phyloP scores from a whole-genome alignment of 306 rosid species.

The Rosa multiflora region DNA sequence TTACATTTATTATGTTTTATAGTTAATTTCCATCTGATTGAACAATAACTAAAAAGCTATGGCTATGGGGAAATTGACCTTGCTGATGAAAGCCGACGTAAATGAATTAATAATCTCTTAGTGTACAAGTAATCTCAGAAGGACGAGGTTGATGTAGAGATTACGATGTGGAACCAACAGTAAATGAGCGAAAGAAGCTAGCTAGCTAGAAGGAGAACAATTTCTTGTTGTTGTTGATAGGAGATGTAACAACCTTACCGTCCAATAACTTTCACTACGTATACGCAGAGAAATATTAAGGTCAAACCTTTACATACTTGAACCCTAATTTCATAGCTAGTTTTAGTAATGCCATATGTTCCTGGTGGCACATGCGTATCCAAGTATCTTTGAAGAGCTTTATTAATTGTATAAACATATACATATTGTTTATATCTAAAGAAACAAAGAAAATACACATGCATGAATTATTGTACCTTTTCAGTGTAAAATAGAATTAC shows the following conservation, averaged over 20 bases:
- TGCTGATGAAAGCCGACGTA: slow-evolving; percentile 8
- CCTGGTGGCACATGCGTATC: slow-evolving; percentile 12
- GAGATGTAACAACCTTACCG: slow-evolving; percentile 55
- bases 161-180: neutral
- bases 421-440: neutral
- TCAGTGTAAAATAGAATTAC: neutral
- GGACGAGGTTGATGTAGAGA: slow-evolving; percentile 2
- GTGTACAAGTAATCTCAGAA: slow-evolving; percentile 13
- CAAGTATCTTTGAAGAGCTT: neutral
- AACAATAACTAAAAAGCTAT: too few species aligned
- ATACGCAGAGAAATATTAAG: slow-evolving; percentile 4
- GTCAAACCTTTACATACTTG: slow-evolving; percentile 35
- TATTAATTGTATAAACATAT: neutral
- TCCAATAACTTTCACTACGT: slow-evolving; percentile 29
- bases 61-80: neutral
- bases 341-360: neutral
- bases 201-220: slow-evolving; percentile 1
- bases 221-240: slow-evolving; percentile 41
- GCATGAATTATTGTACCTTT: neutral
- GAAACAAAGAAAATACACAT: neutral
- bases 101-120: neutral
- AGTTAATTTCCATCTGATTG: too few species aligned
- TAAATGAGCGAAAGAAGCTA: neutral
- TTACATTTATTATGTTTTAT: neutral
- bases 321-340: neutral